Percentiles rank a stretch among this genome's conserved stretches.
Conservation (phyloP, 2,329 filamentous ascomycete genomes). For the Talaromyces sp. region DNA sequence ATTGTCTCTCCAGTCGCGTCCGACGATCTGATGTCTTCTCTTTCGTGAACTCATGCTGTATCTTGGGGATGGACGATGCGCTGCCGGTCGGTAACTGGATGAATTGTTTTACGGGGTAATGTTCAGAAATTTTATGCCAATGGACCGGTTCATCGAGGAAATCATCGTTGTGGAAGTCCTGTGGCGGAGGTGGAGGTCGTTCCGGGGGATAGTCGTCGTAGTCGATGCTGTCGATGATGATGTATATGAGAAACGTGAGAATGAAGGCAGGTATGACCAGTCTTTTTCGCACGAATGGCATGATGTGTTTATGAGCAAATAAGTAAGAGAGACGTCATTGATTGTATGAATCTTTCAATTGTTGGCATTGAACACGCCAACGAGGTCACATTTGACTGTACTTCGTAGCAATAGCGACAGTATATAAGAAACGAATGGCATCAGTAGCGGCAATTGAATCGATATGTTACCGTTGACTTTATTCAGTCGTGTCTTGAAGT, state of each 20-base stretch:
- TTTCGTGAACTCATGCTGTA: conserved; percentile 68
- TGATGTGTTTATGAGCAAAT: background rate
- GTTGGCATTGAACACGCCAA: background rate
- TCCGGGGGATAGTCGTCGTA: conserved; percentile 21
- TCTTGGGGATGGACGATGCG: conserved; percentile 64
- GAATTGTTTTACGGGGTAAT: conserved; percentile 70
- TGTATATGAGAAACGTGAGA: conserved; percentile 26
- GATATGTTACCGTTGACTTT: background rate
- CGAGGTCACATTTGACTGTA: background rate
- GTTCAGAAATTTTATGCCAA: conserved; percentile 69
- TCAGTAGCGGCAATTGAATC: background rate
- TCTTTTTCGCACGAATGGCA: conserved; percentile 24
- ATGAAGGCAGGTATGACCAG: conserved; percentile 26
- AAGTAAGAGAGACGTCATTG: background rate
- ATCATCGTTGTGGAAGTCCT: conserved; percentile 14
- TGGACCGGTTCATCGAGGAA: conserved; percentile 42
- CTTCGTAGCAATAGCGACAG: background rate
- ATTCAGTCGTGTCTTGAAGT: too few relatives aligned
- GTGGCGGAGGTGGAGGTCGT: conserved; percentile 24
- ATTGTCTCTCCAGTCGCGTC: conserved; percentile 62
- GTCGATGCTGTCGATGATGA: conserved; percentile 10
- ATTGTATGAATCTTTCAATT: background rate
- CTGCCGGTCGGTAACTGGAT: conserved; percentile 68
- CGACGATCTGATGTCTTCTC: conserved; percentile 61
- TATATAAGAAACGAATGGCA: background rate